Conservation (phyloP, 1,139 yeast species). For the Candida anutae region DNA sequence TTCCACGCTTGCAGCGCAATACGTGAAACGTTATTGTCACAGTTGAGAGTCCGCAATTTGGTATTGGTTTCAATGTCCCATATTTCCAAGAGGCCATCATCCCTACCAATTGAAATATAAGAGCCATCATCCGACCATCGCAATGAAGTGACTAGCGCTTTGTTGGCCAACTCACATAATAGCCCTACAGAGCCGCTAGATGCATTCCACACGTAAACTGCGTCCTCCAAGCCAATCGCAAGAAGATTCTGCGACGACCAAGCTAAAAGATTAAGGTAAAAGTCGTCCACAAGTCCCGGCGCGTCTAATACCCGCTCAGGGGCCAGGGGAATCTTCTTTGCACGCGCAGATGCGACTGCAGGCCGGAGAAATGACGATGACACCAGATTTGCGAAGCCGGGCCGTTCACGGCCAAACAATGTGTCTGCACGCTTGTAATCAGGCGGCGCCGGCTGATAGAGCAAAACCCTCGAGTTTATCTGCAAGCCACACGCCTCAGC, state of each 20-base stretch:
- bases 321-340: slow-evolving; percentile 72
- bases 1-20: slow-evolving; percentile 86
- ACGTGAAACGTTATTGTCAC: slow-evolving; percentile 54
- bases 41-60: slow-evolving; percentile 71
- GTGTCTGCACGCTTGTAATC: slow-evolving; percentile 53
- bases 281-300: slow-evolving; percentile 91
- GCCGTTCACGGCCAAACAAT: slow-evolving; percentile 24
- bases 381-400: slow-evolving; percentile 9
- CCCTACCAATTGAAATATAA: slow-evolving; percentile 77
- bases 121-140: slow-evolving; percentile 92
- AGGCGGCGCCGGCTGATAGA: slow-evolving; percentile 85
- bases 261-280: slow-evolving; percentile 75
- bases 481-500: slow-evolving; percentile 94
- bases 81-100: slow-evolving; percentile 79
- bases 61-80: slow-evolving; percentile 86
- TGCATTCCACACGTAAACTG: slow-evolving; percentile 93
- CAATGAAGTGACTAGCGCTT: slow-evolving; percentile 59
- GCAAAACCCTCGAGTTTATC: slow-evolving; percentile 74
- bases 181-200: slow-evolving; percentile 71
- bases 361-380: slow-evolving; percentile 26
- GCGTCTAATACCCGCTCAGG: slow-evolving; percentile 96
- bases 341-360: slow-evolving; percentile 44
- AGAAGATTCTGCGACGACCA: slow-evolving; percentile 83
- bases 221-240: slow-evolving; percentile 82
- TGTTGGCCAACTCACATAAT: slow-evolving; percentile 51